Evolutionary conservation across 208 protist genomes (phyloP), one percentile per base, ranked within the genome.

Genomic region (Acanthamoeba castellanii): DNA sequence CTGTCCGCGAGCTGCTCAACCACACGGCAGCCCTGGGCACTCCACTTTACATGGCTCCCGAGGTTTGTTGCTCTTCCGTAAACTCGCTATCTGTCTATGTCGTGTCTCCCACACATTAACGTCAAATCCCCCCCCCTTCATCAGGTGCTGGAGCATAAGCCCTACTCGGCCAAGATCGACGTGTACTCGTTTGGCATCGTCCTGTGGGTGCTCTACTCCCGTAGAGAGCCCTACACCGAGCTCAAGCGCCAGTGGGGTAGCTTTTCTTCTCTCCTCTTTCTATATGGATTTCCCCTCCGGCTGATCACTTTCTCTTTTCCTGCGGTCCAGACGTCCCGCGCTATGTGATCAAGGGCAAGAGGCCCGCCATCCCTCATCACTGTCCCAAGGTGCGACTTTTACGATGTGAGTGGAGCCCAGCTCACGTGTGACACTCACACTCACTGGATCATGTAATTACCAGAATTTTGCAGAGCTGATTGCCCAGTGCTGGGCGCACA

Each of bases 191-290:
- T 93, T 32, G 88, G 88, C 20, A 34, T 93, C 20, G 45, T 93
- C 32, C 88, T 93, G 25, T 93, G 88, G 88, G 88, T 93, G 22
- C 66, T 72, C 61, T 93, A 93, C 50, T 76, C 88, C 16, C 7
- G 88, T 0, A 93, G 66, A 47, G 88, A 93, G n/a, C 88, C 88
- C 45, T 93, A 93, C 88, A 93, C 88, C 45, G 88, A 93, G 50
- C 66, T 93, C 34, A 93, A 93, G 61, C 88, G 88, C 30, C 88
- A 93, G 32, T 93, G 88, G 88, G 88, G 88, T 93, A 45, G 0
- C n/a, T 0, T 37, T 16, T 8, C 57, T 45, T 55, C 50, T 74
- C 32, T n/a, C 30, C 32, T 45, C 32, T 37, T 16, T 37, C 4
- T 6, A 45, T 42, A 3, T n/a, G 11, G 68, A 37, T 3, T 30